Evolutionary conservation across 2,329 filamentous ascomycete genomes (phyloP), one percentile per base, ranked within the genome.

Genomic region (Apiospora pterosperma): DNA sequence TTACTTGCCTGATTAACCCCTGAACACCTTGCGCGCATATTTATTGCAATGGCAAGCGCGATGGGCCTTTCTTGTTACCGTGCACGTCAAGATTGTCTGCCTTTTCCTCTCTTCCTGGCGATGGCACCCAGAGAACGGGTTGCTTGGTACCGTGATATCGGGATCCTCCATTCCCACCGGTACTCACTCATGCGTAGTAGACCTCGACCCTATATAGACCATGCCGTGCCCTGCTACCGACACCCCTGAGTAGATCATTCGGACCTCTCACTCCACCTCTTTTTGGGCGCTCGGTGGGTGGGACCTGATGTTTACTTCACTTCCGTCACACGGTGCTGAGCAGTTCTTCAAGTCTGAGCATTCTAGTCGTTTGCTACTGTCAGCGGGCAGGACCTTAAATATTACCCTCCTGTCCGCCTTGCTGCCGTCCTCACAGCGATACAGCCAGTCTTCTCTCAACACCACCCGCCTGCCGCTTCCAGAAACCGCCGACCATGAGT

Each of bases 371-470:
- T 36, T 38, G n/a, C 55, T 59, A 21, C 34, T 59, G 55, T 4
- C 31, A 36, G 31, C 34, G 31, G 55, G 19, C 31, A 59, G 31
- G n/a, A 23, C 55, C 2, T 25, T 31, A 12, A 19, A 14, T 14
- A 21, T 19, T 12, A 38, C n/a, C n/a, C n/a, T 14, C 19, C n/a
- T 38, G 21, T 12, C 14, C 34, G 31, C 38, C 31, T 59, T 38
- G n/a, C 31, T 38, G 1, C 11, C 14, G 16, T 11, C 16, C 11
- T n/a, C 2, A 8, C 66, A 67, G 31, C 69, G 42, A 59, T 62
- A 60, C 34, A 34, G 16, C 28, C 25, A 31, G 44, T 19, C 14
- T 16, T 28, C 12, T 48, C 8, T 7, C 23, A 58, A 64, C 67
- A 66, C 34, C 10, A 23, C 19, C 36, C n/a, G 8, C 21, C 28